Base-by-base conservation (phyloP, 805 yeast genomes). In the Cyberlindnera mississippiensis region DNA sequence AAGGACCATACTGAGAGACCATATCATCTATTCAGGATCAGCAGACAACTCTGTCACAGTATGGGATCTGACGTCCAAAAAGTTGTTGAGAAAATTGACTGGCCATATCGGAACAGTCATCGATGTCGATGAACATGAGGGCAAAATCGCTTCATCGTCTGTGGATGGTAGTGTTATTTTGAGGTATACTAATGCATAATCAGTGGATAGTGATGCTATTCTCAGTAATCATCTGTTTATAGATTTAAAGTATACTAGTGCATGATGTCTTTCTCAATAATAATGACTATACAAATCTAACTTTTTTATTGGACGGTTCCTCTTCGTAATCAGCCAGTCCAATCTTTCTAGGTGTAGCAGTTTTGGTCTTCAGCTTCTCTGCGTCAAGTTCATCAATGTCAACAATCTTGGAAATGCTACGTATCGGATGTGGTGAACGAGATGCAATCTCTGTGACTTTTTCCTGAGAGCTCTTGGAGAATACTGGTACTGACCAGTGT, bases 21-120 rank as follows among this genome's bases (percentile, higher is more conserved):
- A 64, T 41, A 67, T 76, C n/a, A 67, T 52, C 45, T 66, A 51
- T 55, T 75, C 86, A 14, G 93, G 91, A 0, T 74, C 86, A 1
- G 77, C 75, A 22, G 88, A 84, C 56, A 66, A 72, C 1, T 68
- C 76, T 6, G 70, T 75, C 1, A 75, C 78, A 5, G 49, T 72
- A 3, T 85, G 90, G 91, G 80, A 80, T 46, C 64, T 73, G 13
- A 67, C 68, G 4, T 65, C 82, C 0, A 63, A 77, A 38, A 67
- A 67, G 36, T 50, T 80, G 19, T 45, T 68, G 6, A 62, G 68
- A 35, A 78, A 80, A 51, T 58, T 72, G 9, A 64, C 68, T 3
- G 90, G 89, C 2, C 90, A 85, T 53, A 49, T 54, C 5, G 84
- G 88, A 0, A 61, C 80, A 1, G 84, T 80, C 0, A 59, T 80